These are phyloP conservation scores for Fusarium acutatum DNA, from an alignment of 2,329 filamentous ascomycete species.

Conservation along the genomic window DNA sequence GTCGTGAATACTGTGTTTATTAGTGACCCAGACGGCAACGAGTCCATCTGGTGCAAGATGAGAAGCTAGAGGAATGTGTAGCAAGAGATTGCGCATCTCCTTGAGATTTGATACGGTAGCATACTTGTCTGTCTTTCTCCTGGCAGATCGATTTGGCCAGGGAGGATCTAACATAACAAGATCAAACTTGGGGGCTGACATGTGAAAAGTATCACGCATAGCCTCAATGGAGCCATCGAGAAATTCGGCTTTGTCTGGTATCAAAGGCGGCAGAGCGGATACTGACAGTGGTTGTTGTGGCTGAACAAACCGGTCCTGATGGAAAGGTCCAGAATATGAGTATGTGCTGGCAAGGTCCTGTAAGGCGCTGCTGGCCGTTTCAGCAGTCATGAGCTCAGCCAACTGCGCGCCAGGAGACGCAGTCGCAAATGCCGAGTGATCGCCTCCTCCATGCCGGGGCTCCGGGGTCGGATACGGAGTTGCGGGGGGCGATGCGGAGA, in stretches of 20 bases:
- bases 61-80: slow-evolving; percentile 63
- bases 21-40: slow-evolving; percentile 81
- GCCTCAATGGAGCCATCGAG: slow-evolving; percentile 60
- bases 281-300: slow-evolving; percentile 7
- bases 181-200: slow-evolving; percentile 64
- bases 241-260: slow-evolving; percentile 55
- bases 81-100: slow-evolving; percentile 61
- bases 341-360: slow-evolving; percentile 43
- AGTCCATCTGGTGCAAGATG: slow-evolving; percentile 64
- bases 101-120: slow-evolving; percentile 54
- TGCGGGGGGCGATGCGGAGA: slow-evolving; percentile 55
- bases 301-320: slow-evolving; percentile 51
- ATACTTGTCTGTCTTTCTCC: slow-evolving; percentile 64
- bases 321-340: slow-evolving; percentile 55
- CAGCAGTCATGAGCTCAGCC: slow-evolving; percentile 62
- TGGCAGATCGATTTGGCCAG: slow-evolving; percentile 81
- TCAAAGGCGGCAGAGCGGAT: slow-evolving; percentile 30
- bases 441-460: slow-evolving; percentile 43
- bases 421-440: slow-evolving; percentile 40
- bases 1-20: slow-evolving; percentile 68
- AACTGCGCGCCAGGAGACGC: slow-evolving; percentile 57
- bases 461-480: slow-evolving; percentile 63
- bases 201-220: slow-evolving; percentile 51
- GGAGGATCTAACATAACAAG: slow-evolving; percentile 79
- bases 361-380: slow-evolving; percentile 56